phyloP scores from a whole-genome alignment of 768 basidiomycete genomes.

The Hemileccinum impolitum region DNA sequence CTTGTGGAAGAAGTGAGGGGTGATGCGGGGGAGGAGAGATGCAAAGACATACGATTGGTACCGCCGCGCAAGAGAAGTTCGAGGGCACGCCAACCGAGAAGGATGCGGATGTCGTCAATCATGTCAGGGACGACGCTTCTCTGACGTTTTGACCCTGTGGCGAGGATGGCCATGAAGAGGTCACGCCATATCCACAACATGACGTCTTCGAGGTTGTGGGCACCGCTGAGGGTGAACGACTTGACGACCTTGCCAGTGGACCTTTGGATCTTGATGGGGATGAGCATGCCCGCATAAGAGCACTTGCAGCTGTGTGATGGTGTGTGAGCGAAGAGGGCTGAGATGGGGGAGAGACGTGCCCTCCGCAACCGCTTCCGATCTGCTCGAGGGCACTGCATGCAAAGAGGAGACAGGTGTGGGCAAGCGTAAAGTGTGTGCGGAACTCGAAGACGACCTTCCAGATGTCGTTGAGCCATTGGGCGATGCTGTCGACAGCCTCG shows the following conservation, averaged over 20 bases:
- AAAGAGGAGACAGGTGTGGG: constrained; percentile 56
- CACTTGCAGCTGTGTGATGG: constrained; percentile 54
- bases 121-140: constrained; percentile 44
- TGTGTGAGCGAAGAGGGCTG: constrained; percentile 5
- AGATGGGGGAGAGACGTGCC: constrained; percentile 27
- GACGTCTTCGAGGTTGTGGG: constrained; percentile 42
- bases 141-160: constrained; percentile 30
- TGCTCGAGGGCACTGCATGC: constrained; percentile 44
- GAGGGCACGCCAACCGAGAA: constrained; percentile 49
- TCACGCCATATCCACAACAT: constrained; percentile 71
- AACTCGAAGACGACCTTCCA: constrained; percentile 64
- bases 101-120: constrained; percentile 54
- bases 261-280: constrained; percentile 44
- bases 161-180: constrained; percentile 55
- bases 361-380: constrained; percentile 39
- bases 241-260: constrained; percentile 45
- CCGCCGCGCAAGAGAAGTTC: constrained; percentile 57
- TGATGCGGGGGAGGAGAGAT: neutral
- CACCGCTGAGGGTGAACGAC: constrained; percentile 47
- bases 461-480: constrained; percentile 59
- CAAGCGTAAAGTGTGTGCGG: constrained; percentile 45
- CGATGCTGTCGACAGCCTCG: constrained; percentile 54
- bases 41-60: constrained; percentile 32
- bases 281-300: constrained; percentile 42
- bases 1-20: constrained; percentile 7